Percentiles rank a stretch among this genome's conserved stretches.
Conservation (phyloP, 2,329 filamentous ascomycete species). For the Sphaerostilbella broomeana region DNA sequence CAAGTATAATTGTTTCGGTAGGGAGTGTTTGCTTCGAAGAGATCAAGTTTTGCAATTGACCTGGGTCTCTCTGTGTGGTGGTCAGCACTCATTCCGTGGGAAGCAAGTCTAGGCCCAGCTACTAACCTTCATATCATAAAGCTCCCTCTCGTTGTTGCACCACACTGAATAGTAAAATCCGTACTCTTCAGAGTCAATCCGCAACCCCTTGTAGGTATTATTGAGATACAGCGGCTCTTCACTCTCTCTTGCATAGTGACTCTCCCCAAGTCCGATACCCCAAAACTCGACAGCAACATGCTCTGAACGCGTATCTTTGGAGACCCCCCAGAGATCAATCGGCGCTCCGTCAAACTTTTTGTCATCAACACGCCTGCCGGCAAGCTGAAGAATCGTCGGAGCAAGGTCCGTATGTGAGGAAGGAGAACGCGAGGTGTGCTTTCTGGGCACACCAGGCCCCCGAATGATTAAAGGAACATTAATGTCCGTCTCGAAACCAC, state of each 20-base stretch:
- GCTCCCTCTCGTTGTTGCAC: slow-evolving; percentile 61
- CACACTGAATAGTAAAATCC: slow-evolving; percentile 61
- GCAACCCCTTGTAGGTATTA: slow-evolving; percentile 57
- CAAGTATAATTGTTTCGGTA: slow-evolving; percentile 25
- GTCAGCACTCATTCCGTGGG: slow-evolving; percentile 6
- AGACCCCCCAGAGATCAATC: slow-evolving; percentile 35
- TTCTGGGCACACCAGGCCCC: slow-evolving; percentile 44
- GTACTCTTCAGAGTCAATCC: slow-evolving; percentile 49
- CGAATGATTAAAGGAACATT: slow-evolving; percentile 51
- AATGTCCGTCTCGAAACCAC: slow-evolving; percentile 53
- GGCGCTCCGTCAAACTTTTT: slow-evolving; percentile 47
- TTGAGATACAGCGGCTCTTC: slow-evolving; percentile 21
- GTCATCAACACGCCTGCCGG: slow-evolving; percentile 35
- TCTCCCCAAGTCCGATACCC: slow-evolving; percentile 38
- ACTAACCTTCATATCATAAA: slow-evolving; percentile 52
- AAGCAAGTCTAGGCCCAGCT: background rate
- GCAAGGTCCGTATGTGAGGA: slow-evolving; percentile 59
- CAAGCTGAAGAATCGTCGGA: slow-evolving; percentile 48
- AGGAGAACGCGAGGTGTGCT: slow-evolving; percentile 34
- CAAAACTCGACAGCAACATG: slow-evolving; percentile 55
- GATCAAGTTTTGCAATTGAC: slow-evolving; percentile 42
- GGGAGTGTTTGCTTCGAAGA: slow-evolving; percentile 16
- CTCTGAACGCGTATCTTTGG: slow-evolving; percentile 30
- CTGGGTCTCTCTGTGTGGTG: slow-evolving; percentile 40
- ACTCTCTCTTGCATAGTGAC: slow-evolving; percentile 19